A percentile compares a stretch with the other conserved stretches of the same genome.
Conservation (phyloP, 1,284 basidiomycete species). For the Neolentinus lepideus region DNA sequence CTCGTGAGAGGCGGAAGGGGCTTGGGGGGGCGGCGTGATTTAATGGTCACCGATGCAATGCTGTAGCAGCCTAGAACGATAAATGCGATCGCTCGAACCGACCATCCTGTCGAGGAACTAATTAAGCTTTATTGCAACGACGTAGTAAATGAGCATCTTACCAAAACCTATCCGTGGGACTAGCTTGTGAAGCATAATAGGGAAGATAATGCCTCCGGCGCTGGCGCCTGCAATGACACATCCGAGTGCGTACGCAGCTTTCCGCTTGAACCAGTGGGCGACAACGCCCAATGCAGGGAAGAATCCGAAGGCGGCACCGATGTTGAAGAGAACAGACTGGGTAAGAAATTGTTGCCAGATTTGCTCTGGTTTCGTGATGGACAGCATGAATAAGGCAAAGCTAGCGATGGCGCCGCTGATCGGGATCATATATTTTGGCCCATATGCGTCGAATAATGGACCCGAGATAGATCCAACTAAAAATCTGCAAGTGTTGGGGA, state of each 20-base stretch:
- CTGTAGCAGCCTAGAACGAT: conserved; percentile 15
- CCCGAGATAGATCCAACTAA: conserved; percentile 13
- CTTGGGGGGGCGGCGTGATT: conserved; percentile 15
- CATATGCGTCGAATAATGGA: conserved; percentile 18
- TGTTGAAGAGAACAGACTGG: conserved; percentile 17
- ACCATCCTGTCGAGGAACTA: conserved; percentile 14
- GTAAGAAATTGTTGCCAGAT: conserved; percentile 22
- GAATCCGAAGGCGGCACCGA: conserved; percentile 17
- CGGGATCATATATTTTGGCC: conserved; percentile 19
- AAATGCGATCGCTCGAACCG: conserved; percentile 17
- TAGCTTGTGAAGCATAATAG: conserved; percentile 15
- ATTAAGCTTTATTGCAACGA: not conserved
- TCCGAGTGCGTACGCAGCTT: conserved; percentile 8
- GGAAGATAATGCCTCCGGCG: conserved; percentile 19
- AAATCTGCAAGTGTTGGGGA: not conserved
- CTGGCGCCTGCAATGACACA: conserved; percentile 15
- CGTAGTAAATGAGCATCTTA: conserved; percentile 3
- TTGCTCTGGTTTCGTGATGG: conserved; percentile 18
- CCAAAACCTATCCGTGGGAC: conserved; percentile 15
- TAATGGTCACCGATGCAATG: conserved; percentile 16
- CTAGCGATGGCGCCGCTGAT: conserved; percentile 15
- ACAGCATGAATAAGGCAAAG: conserved; percentile 19
- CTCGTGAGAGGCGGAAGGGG: conserved; percentile 15
- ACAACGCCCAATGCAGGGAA: conserved; percentile 6
- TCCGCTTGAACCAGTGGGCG: conserved; percentile 12